Percentiles rank a stretch among this genome's conserved stretches.
Evolutionary conservation across 148 eudicot genomes (phyloP).

Genomic region (Amaranthus palmeri): DNA sequence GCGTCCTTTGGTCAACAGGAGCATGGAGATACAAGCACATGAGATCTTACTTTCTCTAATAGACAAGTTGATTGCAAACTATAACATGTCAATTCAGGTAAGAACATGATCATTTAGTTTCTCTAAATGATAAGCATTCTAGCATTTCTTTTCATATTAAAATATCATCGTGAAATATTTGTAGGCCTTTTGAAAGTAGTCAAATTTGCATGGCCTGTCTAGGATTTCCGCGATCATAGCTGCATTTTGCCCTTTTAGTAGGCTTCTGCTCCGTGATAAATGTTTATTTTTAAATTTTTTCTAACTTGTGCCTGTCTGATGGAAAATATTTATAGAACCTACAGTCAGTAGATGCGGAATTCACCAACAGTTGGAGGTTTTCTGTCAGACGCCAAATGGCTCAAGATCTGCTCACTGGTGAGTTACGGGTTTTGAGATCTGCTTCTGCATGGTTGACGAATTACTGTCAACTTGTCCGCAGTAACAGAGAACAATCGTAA

Average conservation of each 20-base stretch:
- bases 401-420: slow-evolving; percentile 62
- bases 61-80: slow-evolving; percentile 36
- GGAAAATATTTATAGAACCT: neutral
- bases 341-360: slow-evolving; percentile 14
- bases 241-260: neutral
- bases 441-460: slow-evolving; percentile 67
- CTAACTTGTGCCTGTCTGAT: neutral
- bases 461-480: slow-evolving; percentile 41
- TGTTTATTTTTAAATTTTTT: neutral
- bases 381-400: slow-evolving; percentile 50
- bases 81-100: slow-evolving; percentile 44
- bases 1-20: slow-evolving; percentile 44
- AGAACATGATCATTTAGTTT: neutral
- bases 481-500: slow-evolving; percentile 1
- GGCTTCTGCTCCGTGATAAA: neutral
- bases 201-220: neutral
- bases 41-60: slow-evolving; percentile 47
- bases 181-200: neutral
- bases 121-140: neutral
- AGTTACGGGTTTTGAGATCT: slow-evolving; percentile 62
- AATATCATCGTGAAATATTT: neutral
- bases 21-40: slow-evolving; percentile 66
- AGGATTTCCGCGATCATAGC: neutral
- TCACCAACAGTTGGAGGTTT: slow-evolving; percentile 13
- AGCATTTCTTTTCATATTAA: neutral